These are phyloP conservation scores for Cronartium ribicola DNA, from an alignment of 1,284 basidiomycete species.

Conservation along the genomic window DNA sequence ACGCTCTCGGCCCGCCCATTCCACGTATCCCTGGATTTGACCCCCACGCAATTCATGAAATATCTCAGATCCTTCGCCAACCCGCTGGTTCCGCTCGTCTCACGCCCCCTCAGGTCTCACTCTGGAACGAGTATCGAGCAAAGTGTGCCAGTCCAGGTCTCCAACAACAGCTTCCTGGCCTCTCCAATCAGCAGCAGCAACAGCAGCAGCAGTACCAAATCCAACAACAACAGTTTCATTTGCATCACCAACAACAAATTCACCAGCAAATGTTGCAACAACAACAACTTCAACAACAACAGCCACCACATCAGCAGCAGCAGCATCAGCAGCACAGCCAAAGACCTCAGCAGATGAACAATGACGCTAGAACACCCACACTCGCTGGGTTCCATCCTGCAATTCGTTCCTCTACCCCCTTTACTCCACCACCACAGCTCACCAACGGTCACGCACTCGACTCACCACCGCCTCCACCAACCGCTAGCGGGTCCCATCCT, in stretches of 20 bases:
- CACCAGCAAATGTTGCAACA: background rate
- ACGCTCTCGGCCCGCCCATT: too few relatives aligned
- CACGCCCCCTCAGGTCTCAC: slow-evolving; percentile 44
- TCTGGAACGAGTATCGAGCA: slow-evolving; percentile 44
- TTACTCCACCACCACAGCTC: slow-evolving; percentile 26
- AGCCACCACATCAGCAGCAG: slow-evolving; percentile 9
- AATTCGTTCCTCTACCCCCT: background rate
- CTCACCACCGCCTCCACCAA: background rate
- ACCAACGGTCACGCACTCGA: background rate
- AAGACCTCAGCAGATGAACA: background rate
- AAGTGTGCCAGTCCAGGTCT: slow-evolving; percentile 48
- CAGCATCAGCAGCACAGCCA: slow-evolving; percentile 6
- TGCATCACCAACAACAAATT: slow-evolving; percentile 41
- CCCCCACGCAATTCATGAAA: slow-evolving; percentile 43
- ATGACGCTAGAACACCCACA: background rate
- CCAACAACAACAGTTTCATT: slow-evolving; percentile 47
- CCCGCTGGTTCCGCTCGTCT: slow-evolving; percentile 45
- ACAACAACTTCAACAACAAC: slow-evolving; percentile 2
- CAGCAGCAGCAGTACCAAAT: slow-evolving; percentile 43
- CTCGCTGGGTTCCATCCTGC: background rate
- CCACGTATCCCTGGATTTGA: slow-evolving; percentile 5
- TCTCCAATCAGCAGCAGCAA: background rate
- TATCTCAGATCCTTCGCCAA: slow-evolving; percentile 46
- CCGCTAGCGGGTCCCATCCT: background rate
- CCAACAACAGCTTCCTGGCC: slow-evolving; percentile 28